Evolutionary conservation across 2,329 filamentous ascomycete genomes (phyloP).

Genomic region (Scedosporium dehoogii): DNA sequence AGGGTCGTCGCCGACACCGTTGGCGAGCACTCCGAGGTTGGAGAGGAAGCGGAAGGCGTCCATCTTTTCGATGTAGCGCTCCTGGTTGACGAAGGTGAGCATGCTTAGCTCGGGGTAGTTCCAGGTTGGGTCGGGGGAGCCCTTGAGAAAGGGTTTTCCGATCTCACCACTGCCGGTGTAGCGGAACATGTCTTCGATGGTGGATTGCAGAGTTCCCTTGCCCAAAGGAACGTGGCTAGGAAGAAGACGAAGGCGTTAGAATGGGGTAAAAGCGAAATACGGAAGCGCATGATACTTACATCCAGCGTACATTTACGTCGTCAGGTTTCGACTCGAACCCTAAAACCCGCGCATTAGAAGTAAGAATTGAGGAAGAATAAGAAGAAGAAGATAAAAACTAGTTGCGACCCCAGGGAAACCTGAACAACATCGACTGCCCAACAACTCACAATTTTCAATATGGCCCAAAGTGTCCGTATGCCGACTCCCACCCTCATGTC

Average conservation of each 20-base stretch:
- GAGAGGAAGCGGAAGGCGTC: slow-evolving; percentile 5
- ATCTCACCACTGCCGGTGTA: slow-evolving; percentile 4
- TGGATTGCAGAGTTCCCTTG: slow-evolving; percentile 3
- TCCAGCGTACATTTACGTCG: slow-evolving; percentile 3
- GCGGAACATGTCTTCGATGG: slow-evolving; percentile 7
- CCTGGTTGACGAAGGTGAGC: slow-evolving; percentile 9
- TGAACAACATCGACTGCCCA: too few relatives aligned
- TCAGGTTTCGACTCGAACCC: slow-evolving; percentile 2
- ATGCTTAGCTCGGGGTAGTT: slow-evolving; percentile 3
- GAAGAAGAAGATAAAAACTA: too few relatives aligned
- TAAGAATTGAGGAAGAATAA: too few relatives aligned
- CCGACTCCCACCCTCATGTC: not conserved
- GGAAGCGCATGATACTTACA: not conserved
- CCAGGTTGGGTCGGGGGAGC: slow-evolving; percentile 3
- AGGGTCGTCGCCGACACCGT: not conserved
- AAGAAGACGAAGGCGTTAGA: not conserved
- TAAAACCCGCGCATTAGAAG: not conserved
- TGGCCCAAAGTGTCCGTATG: not conserved
- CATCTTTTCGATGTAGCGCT: slow-evolving; percentile 5
- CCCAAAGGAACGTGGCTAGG: slow-evolving; percentile 2
- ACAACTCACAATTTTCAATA: slow-evolving; percentile 1
- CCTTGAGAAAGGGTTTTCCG: slow-evolving; percentile 5
- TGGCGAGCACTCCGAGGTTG: not conserved
- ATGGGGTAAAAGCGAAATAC: not conserved
- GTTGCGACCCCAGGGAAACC: too few relatives aligned